Percentiles rank a stretch among this genome's conserved stretches.
These are phyloP conservation scores for Podospora didyma DNA, from an alignment of 495 filamentous ascomycete genomes.

Conservation along the genomic window DNA sequence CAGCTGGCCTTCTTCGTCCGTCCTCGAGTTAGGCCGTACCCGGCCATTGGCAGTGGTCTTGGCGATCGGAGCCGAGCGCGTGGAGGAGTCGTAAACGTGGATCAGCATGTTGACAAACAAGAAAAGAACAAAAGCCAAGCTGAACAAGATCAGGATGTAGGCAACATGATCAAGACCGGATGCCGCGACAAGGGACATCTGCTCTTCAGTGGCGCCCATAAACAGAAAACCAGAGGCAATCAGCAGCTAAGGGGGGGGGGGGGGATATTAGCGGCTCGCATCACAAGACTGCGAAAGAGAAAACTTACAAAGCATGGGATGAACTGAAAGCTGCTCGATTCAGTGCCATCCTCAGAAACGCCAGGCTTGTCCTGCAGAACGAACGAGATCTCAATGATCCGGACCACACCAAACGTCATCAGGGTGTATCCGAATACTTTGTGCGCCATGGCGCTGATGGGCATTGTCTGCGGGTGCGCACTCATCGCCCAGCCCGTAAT, in stretches of 20 bases:
- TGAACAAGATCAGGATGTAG: conserved; percentile 87
- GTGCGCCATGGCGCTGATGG: conserved; percentile 86
- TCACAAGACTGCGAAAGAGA: background rate
- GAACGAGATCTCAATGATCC: conserved; percentile 90
- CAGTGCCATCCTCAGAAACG: conserved; percentile 48
- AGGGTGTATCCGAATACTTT: conserved; percentile 91
- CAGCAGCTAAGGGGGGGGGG: conserved; percentile 62
- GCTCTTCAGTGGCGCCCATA: conserved; percentile 95
- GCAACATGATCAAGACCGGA: conserved; percentile 81
- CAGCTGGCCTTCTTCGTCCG: conserved; percentile 43
- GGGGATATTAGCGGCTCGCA: conserved; percentile 8
- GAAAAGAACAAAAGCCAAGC: conserved; percentile 84
- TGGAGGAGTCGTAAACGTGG: conserved; percentile 67
- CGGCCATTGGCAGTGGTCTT: conserved; percentile 23
- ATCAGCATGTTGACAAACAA: conserved; percentile 84
- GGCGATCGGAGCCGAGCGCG: conserved; percentile 21
- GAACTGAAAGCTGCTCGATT: conserved; percentile 88
- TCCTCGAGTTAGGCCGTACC: conserved; percentile 25
- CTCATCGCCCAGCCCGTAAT: conserved; percentile 96
- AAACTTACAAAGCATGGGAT: conserved; percentile 80
- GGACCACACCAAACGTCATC: conserved; percentile 79
- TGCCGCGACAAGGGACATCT: conserved; percentile 71
- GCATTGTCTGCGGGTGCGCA: conserved; percentile 75
- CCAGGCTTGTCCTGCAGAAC: conserved; percentile 68
- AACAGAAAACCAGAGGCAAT: conserved; percentile 95